Evolutionary conservation across 2,329 filamentous ascomycete genomes (phyloP).

Genomic region (Ascochyta clinopodiicola): DNA sequence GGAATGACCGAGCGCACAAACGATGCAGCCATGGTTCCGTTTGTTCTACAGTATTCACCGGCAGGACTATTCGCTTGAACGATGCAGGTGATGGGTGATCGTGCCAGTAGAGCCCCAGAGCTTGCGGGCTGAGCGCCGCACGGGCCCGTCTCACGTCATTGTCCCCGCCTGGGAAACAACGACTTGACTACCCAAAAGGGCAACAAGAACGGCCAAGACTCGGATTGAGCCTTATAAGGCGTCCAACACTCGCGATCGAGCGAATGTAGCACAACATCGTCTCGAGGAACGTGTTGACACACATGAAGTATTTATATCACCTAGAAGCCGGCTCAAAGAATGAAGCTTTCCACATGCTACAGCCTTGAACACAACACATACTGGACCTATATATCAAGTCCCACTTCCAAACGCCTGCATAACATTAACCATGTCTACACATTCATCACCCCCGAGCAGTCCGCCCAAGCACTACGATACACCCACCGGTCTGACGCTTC

Average conservation of each 20-base stretch:
- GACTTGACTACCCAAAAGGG: conserved; percentile 3
- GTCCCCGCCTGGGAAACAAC: neutral
- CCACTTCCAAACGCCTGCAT: neutral
- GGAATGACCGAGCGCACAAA: neutral
- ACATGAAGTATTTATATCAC: conserved; percentile 2
- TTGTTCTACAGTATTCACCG: neutral
- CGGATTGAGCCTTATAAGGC: conserved; percentile 1
- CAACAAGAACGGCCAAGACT: conserved; percentile 8
- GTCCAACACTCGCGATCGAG: neutral
- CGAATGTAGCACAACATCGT: neutral
- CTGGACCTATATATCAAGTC: neutral
- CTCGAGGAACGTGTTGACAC: neutral
- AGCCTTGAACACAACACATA: neutral
- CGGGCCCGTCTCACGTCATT: conserved; percentile 8
- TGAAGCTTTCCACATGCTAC: neutral
- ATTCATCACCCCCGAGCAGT: neutral
- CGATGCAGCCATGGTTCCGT: neutral
- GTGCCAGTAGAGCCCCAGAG: neutral
- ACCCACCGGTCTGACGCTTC: conserved; percentile 18
- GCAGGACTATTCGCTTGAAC: neutral
- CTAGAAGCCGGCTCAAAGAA: neutral
- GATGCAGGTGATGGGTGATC: neutral
- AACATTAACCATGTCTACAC: conserved; percentile 1
- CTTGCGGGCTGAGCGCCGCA: neutral
- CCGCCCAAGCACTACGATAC: conserved; percentile 4